Base-by-base conservation (phyloP, 805 yeast genomes). In the Candida ulmi region DNA sequence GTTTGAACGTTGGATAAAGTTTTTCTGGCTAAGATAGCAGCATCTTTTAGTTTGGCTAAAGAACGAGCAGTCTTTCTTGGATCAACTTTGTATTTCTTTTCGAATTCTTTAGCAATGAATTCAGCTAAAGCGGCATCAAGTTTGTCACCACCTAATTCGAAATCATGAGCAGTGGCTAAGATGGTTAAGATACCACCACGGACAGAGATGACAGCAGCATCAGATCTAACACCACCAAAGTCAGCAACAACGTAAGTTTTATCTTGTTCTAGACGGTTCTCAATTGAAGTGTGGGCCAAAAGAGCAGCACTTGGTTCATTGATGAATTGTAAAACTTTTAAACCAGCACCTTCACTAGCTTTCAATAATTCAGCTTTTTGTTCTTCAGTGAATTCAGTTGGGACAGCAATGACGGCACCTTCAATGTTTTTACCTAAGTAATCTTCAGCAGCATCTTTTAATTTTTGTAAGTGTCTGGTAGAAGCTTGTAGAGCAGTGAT, bases 221-320 rank as follows among this genome's bases (percentile, higher is more conserved):
- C 98, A 31, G 95, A 82, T 67, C 98, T 78, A 52, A 88, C 74
- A 59, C 96, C 97, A 62, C 99, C 99, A 56, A 93, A 86, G 65
- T 93, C 99, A 40, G 95, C 95, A 51, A 93, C 96, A 36, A 88
- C 95, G 57, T 81, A 81, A 44, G 86, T 65, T 70, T 83, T 83
- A 66, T 88, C 95, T 50, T 77, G 66, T 40, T 47, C 43, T 26
- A 58, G 45, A 37, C 55, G 51, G 41, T 54, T 49, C 31, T 65
- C 74, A 40, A 70, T 62, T 28, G 67, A 57, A 30, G 75, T 66
- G 58, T 90, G 91, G 5, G 98, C 88, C 50, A 93, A 71, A 47
- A 93, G 69, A 36, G 97, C 95, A 44, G 97, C 85, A 43, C 88
- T 71, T 50, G 96, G 96, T 70, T 93, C 99, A 61, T 82, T 82